Evolutionary conservation across 2,329 filamentous ascomycete species (phyloP).

Genomic region (Camptophora hylomeconis): DNA sequence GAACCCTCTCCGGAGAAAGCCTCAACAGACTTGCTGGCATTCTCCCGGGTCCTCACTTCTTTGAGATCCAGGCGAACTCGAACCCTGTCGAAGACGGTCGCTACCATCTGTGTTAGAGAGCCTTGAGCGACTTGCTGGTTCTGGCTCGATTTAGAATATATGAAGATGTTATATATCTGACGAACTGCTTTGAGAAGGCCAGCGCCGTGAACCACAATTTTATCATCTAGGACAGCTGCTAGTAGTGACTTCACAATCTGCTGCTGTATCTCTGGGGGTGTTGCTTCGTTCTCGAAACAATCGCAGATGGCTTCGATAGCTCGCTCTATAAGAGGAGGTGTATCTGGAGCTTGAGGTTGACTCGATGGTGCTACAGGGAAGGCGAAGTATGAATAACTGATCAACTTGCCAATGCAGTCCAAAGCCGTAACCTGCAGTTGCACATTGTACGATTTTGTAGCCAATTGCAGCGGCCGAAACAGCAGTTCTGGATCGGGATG

Average conservation of each 20-base stretch:
- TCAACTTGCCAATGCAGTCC: slow-evolving; percentile 97
- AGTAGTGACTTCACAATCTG: slow-evolving; percentile 97
- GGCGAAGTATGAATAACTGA: slow-evolving; percentile 97
- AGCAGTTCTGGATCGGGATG: slow-evolving; percentile 82
- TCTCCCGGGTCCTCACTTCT: slow-evolving; percentile 51
- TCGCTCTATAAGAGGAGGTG: slow-evolving; percentile 75
- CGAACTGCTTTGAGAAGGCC: slow-evolving; percentile 91
- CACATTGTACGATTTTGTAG: slow-evolving; percentile 74
- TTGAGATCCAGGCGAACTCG: slow-evolving; percentile 77
- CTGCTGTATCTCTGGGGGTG: slow-evolving; percentile 79
- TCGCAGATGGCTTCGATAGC: slow-evolving; percentile 99
- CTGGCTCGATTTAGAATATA: slow-evolving; percentile 81
- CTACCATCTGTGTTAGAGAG: slow-evolving; percentile 95
- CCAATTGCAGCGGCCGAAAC: slow-evolving; percentile 80
- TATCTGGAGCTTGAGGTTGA: slow-evolving; percentile 19
- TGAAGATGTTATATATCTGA: slow-evolving; percentile 97
- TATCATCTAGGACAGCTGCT: slow-evolving; percentile 92
- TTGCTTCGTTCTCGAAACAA: slow-evolving; percentile 94
- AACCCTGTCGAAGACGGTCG: slow-evolving; percentile 92
- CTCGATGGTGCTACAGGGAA: slow-evolving; percentile 42
- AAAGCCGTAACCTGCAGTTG: slow-evolving; percentile 79
- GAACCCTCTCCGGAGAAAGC: slow-evolving; percentile 11
- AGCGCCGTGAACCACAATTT: slow-evolving; percentile 94
- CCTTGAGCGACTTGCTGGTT: slow-evolving; percentile 98
- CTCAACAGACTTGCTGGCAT: slow-evolving; percentile 21